Evolutionary conservation across 1,139 yeast species (phyloP).

Genomic region (Suhomyces wounanorum): DNA sequence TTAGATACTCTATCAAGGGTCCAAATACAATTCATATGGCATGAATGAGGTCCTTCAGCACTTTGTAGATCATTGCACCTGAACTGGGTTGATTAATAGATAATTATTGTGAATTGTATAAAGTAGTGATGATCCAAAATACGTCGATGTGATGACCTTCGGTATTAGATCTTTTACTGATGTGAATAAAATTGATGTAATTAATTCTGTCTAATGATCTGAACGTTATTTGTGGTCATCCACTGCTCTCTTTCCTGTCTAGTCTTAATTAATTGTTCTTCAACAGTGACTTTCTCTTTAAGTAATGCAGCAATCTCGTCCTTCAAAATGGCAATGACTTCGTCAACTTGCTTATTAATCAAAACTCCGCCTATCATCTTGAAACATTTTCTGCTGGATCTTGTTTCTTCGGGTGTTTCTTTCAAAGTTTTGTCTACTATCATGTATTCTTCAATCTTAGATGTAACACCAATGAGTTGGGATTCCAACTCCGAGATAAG

Average conservation of each 20-base stretch:
- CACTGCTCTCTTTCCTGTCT: slow-evolving; percentile 64
- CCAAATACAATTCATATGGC: no score
- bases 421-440: slow-evolving; percentile 50
- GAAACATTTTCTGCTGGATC: slow-evolving; percentile 73
- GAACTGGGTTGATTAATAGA: no score
- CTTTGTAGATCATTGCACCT: no score
- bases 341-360: slow-evolving; percentile 77
- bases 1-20: no score
- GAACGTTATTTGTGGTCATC: slow-evolving; percentile 67
- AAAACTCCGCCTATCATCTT: slow-evolving; percentile 95
- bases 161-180: not conserved
- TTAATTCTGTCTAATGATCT: slow-evolving; percentile 47
- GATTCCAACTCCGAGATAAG: slow-evolving; percentile 57
- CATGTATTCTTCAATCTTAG: slow-evolving; percentile 45
- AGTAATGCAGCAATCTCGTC: slow-evolving; percentile 48
- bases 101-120: no score
- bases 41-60: no score
- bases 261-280: slow-evolving; percentile 46
- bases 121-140: no score
- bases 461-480: slow-evolving; percentile 52
- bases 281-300: slow-evolving; percentile 46
- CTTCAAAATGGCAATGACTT: slow-evolving; percentile 68
- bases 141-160: not conserved
- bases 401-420: slow-evolving; percentile 48
- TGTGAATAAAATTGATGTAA: not conserved